Evolutionary conservation across 345 rosid genomes (phyloP).

Genomic region (Lepidium africanum): DNA sequence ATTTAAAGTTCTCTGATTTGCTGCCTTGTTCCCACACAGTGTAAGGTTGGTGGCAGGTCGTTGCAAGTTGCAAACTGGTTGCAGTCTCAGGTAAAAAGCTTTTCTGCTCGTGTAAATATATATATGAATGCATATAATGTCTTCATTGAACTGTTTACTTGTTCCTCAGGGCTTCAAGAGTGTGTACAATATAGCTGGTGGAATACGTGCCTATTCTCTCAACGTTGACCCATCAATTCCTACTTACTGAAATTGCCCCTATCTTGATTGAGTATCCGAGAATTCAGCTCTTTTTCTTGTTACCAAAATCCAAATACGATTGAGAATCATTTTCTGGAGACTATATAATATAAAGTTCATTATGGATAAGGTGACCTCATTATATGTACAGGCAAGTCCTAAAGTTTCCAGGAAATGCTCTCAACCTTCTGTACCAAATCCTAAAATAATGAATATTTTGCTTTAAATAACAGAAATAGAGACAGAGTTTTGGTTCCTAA

Average conservation of each 20-base stretch:
- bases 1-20: not conserved
- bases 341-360: not conserved
- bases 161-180: slow-evolving; percentile 67
- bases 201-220: slow-evolving; percentile 72
- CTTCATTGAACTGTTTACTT: not conserved
- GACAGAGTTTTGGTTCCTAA: slow-evolving; percentile 18
- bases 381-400: not conserved
- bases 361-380: not conserved
- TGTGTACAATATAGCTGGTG: slow-evolving; percentile 67
- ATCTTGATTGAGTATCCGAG: not conserved
- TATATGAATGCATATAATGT: not conserved
- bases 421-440: slow-evolving; percentile 17
- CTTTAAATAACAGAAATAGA: slow-evolving; percentile 19
- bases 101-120: not conserved
- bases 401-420: slow-evolving; percentile 17
- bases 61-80: slow-evolving; percentile 81
- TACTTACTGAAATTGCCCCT: slow-evolving; percentile 40
- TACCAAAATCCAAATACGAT: not conserved
- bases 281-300: not conserved
- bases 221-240: slow-evolving; percentile 74
- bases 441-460: slow-evolving; percentile 6
- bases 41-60: slow-evolving; percentile 85
- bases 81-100: slow-evolving; percentile 59
- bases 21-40: slow-evolving; percentile 37
- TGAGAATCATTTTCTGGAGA: not conserved